Evolutionary conservation across 129 eudicot species (phyloP).

Genomic region (Helianthus tuberosus): DNA sequence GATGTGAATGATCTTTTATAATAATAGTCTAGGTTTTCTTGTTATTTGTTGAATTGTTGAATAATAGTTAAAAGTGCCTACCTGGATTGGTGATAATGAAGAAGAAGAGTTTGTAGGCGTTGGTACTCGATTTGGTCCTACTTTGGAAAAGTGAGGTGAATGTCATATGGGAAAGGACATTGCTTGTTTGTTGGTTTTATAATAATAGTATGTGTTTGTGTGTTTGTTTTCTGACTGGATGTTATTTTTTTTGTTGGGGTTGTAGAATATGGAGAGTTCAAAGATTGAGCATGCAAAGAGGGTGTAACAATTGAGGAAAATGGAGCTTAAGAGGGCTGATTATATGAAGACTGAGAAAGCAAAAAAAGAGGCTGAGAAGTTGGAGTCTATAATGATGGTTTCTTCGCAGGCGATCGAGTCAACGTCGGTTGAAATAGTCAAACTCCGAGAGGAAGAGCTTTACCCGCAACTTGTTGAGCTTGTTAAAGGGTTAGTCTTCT

Average conservation of each 20-base stretch:
- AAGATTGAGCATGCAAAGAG: slow-evolving; percentile 85
- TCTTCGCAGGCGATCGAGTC: slow-evolving; percentile 78
- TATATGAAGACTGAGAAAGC: slow-evolving; percentile 82
- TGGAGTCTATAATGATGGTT: slow-evolving; percentile 84
- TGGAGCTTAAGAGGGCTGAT: slow-evolving; percentile 84
- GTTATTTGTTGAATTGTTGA: slow-evolving; percentile 19
- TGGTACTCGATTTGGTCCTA: slow-evolving; percentile 98
- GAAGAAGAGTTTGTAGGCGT: slow-evolving; percentile 85
- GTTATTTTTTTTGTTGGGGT: slow-evolving; percentile 11
- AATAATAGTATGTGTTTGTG: too few species aligned
- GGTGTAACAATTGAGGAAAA: slow-evolving; percentile 57
- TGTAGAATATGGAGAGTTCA: slow-evolving; percentile 70
- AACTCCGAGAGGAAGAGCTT: slow-evolving; percentile 87
- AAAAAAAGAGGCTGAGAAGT: slow-evolving; percentile 88
- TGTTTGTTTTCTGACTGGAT: too few species aligned
- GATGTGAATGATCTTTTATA: slow-evolving; percentile 12
- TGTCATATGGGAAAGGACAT: too few species aligned
- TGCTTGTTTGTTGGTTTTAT: too few species aligned
- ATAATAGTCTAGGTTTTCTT: slow-evolving; percentile 9
- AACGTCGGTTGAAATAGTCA: slow-evolving; percentile 75
- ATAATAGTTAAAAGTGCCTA: slow-evolving; percentile 88
- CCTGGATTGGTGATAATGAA: slow-evolving; percentile 77
- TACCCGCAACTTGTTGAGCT: slow-evolving; percentile 92
- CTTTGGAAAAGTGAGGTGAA: too few species aligned
- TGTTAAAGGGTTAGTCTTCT: slow-evolving; percentile 68